phyloP scores from a whole-genome alignment of 2,329 filamentous ascomycete species.

The Exophiala aquamarina region DNA sequence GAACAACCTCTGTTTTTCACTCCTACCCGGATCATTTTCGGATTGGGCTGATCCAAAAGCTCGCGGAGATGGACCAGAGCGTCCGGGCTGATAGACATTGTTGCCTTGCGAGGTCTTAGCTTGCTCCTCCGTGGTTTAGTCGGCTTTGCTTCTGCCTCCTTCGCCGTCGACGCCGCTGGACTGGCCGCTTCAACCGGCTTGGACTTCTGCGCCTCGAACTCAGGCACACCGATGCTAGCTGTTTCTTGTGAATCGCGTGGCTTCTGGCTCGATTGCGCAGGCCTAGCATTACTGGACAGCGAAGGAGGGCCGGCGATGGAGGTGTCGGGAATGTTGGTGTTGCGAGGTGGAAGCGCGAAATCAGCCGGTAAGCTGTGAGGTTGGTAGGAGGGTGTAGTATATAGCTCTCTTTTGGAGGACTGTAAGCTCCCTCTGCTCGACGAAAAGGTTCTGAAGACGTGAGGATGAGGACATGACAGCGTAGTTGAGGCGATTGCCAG shows the following conservation, averaged over 20 bases:
- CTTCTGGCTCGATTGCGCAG: conserved; percentile 39
- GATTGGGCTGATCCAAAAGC: conserved; percentile 79
- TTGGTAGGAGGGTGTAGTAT: conserved; percentile 59
- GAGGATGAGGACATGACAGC: conserved; percentile 39
- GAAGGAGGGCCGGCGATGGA: conserved; percentile 58
- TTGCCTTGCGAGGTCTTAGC: conserved; percentile 81
- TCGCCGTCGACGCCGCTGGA: conserved; percentile 4
- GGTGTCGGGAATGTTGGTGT: conserved; percentile 58
- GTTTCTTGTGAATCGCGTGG: conserved; percentile 30
- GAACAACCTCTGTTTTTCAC: conserved; percentile 94
- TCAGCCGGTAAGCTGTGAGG: conserved; percentile 58
- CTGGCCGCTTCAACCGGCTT: conserved; percentile 43
- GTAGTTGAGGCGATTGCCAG: conserved; percentile 37
- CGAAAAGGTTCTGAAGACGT: conserved; percentile 47
- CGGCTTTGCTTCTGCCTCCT: conserved; percentile 34
- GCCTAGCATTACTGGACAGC: conserved; percentile 48
- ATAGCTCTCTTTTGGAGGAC: conserved; percentile 59
- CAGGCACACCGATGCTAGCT: conserved; percentile 52
- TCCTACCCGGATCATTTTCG: conserved; percentile 90
- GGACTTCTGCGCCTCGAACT: conserved; percentile 67
- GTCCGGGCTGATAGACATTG: conserved; percentile 78
- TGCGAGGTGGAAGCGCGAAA: conserved; percentile 57
- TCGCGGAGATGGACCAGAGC: conserved; percentile 77
- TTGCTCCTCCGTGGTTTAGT: conserved; percentile 60
- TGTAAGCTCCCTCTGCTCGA: conserved; percentile 43